Evolutionary conservation across 495 filamentous ascomycete genomes (phyloP), one percentile per base, ranked within the genome.

Genomic region (Tuber borchii): DNA sequence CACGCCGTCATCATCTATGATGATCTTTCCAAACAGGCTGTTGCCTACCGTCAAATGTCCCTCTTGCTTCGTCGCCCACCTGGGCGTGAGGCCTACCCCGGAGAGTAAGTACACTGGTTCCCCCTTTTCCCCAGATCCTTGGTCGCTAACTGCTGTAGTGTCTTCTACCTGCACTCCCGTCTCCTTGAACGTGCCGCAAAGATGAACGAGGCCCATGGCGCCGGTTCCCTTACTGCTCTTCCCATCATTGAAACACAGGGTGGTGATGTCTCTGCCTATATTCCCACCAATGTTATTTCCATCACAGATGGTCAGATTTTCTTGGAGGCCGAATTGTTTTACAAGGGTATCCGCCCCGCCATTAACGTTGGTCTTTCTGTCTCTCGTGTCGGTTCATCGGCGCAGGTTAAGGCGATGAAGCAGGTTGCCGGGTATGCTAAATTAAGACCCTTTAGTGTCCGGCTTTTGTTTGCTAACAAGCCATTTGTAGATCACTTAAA

Each of bases 341-440:
- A 99, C 91, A 99, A 99, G 92, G 95, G 95, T 97, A 87, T 99
- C 87, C 96, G 95, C 84, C 95, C 95, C 82, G 95, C 95, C 87
- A 99, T 99, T 88, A 99, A 99, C 90, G 95, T 99, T 91, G 95
- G 95, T 95, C 92, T 99, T 75, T 99, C 95, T 84, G 95, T 99
- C 79, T 99, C 95, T 84, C 95, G 95, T 92, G 95, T 99, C 90
- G 95, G 95, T 85, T 99, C 95, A 83, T 94, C 95, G 85, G 95
- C 95, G 84, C 95, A 99, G 89, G 91, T 99, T 87, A 99, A 99
- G 92, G 94, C 95, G 87, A 99, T 99, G 95, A 99, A 98, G 90
- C 95, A 99, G 90, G 95, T 99, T 85, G 95, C 95, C 84, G 95
- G 79, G 79, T 81, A 81, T 40, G 48, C 31, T 68, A 34, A 65